Conservation (phyloP, 495 filamentous ascomycete genomes). For the Penicillium egyptiacum region DNA sequence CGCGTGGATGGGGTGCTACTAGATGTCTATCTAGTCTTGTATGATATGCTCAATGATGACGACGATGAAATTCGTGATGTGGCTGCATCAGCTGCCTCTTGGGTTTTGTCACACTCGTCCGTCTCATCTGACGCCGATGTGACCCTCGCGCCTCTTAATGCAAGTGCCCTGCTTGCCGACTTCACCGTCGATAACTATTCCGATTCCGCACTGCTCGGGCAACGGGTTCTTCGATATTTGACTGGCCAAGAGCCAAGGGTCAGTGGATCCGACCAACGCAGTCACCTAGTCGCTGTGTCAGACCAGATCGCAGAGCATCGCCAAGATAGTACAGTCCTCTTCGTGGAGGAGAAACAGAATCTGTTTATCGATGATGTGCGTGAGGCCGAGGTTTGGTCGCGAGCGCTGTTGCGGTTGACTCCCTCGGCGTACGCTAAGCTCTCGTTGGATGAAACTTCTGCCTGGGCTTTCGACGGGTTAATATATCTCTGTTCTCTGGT, state of each 20-base stretch:
- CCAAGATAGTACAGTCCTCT: constrained; percentile 69
- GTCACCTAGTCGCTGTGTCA: constrained; percentile 38
- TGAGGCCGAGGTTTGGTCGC: constrained; percentile 67
- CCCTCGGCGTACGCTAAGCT: constrained; percentile 23
- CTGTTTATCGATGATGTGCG: constrained; percentile 77
- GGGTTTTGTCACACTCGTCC: constrained; percentile 41
- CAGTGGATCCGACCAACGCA: constrained; percentile 22
- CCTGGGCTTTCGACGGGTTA: constrained; percentile 63
- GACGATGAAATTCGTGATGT: constrained; percentile 80
- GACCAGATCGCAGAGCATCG: constrained; percentile 49
- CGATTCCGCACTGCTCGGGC: constrained; percentile 35
- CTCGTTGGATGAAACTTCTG: constrained; percentile 30
- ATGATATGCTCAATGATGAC: constrained; percentile 77
- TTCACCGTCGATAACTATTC: constrained; percentile 45
- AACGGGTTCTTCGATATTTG: constrained; percentile 30
- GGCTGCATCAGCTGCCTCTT: constrained; percentile 55
- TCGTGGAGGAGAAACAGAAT: constrained; percentile 88
- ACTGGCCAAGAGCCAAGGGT: constrained; percentile 28
- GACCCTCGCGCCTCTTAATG: constrained; percentile 46
- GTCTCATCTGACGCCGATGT: constrained; percentile 32
- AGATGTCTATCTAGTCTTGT: constrained; percentile 52
- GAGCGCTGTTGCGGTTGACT: constrained; percentile 40
- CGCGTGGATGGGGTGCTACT: constrained; percentile 35
- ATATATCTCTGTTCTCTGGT: constrained; percentile 36
- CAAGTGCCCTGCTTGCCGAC: constrained; percentile 43